Evolutionary conservation across 495 filamentous ascomycete genomes (phyloP).

Genomic region (Talaromyces adpressus): DNA sequence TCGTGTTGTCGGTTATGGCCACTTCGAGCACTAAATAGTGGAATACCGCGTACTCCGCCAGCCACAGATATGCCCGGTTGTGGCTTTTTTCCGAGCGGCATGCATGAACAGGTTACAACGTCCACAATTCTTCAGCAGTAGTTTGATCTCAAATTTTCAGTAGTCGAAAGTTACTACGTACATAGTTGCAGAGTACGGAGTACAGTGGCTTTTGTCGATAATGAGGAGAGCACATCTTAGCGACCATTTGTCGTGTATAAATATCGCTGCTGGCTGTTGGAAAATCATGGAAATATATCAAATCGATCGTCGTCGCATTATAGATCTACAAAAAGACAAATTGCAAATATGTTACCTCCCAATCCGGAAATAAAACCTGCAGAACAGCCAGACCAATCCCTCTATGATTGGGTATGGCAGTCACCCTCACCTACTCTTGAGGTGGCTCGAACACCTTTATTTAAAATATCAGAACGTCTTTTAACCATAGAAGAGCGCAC

Average conservation of each 20-base stretch:
- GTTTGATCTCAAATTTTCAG: neutral
- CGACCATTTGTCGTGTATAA: neutral
- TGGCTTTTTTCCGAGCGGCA: neutral
- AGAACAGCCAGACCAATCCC: neutral
- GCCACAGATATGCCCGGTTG: neutral
- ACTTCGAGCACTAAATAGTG: neutral
- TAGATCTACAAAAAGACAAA: neutral
- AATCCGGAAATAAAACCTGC: neutral
- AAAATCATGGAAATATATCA: neutral
- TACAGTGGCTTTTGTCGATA: neutral
- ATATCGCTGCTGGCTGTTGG: neutral
- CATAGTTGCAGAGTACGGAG: neutral
- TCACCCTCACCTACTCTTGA: neutral
- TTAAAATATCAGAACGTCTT: neutral
- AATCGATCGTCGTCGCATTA: neutral
- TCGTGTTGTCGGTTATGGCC: neutral
- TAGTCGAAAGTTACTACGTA: neutral
- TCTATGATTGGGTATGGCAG: neutral
- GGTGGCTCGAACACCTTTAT: neutral
- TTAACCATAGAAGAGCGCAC: neutral
- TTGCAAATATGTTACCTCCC: neutral
- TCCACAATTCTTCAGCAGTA: neutral
- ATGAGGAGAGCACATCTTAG: neutral
- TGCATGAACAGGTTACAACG: neutral
- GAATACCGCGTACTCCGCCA: neutral